Percentiles rank a stretch among this genome's conserved stretches.
These are phyloP conservation scores for Mycosarcoma maydis DNA, from an alignment of 1,284 basidiomycete genomes.

Conservation along the genomic window DNA sequence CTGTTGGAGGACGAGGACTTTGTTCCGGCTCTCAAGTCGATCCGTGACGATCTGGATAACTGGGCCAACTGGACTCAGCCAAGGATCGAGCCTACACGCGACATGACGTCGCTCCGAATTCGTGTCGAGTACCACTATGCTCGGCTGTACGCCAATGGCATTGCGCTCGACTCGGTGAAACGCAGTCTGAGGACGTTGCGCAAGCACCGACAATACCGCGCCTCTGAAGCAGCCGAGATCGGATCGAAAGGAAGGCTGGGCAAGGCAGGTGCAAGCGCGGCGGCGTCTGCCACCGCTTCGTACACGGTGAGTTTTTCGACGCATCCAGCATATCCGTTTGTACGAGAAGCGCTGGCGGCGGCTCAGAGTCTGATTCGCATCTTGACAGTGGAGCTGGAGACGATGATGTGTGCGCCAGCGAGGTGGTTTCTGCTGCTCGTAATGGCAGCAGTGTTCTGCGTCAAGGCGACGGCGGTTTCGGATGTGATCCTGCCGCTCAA, in stretches of 20 bases:
- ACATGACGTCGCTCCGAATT: conserved; percentile 48
- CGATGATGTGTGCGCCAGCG: conserved; percentile 52
- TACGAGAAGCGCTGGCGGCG: conserved; percentile 47
- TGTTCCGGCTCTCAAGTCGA: conserved; percentile 46
- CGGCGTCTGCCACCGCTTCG: conserved; percentile 19
- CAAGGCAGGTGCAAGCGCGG: conserved; percentile 15
- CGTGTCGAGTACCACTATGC: conserved; percentile 55
- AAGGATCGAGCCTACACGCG: conserved; percentile 40
- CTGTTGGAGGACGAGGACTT: conserved; percentile 50
- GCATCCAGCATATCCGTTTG: conserved; percentile 52
- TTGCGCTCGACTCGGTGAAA: conserved; percentile 51
- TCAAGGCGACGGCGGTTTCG: conserved; percentile 51
- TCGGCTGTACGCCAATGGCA: conserved; percentile 47
- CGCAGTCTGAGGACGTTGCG: conserved; percentile 35
- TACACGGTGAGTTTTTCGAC: conserved; percentile 46
- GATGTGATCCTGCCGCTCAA: conserved; percentile 48
- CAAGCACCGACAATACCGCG: conserved; percentile 39
- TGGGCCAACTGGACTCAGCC: conserved; percentile 54
- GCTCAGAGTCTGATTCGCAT: conserved; percentile 53
- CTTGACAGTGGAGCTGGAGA: conserved; percentile 47
- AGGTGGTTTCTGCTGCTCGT: conserved; percentile 53
- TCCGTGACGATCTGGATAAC: conserved; percentile 46
- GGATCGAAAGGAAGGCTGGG: conserved; percentile 39
- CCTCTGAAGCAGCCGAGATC: conserved; percentile 48
- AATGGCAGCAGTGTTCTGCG: conserved; percentile 49